A percentile compares a stretch with the other conserved stretches of the same genome.
phyloP scores from a whole-genome alignment of 768 basidiomycete genomes.

The Coprinellus aureogranulatus region DNA sequence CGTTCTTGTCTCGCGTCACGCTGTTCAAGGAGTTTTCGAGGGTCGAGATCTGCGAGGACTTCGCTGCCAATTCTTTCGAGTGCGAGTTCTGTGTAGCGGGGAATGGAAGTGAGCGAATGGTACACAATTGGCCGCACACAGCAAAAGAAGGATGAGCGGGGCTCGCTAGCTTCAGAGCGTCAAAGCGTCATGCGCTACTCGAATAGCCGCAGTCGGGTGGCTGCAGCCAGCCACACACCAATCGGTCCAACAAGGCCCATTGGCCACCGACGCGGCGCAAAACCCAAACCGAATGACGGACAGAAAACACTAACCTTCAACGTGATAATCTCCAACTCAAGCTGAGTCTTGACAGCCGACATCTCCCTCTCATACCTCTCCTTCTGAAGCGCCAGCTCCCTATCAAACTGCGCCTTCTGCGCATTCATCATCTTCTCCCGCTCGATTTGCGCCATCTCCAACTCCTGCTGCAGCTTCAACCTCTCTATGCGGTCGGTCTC shows the following conservation, averaged over 20 bases:
- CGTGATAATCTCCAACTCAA: conserved; percentile 72
- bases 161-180: neutral
- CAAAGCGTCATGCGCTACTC: too few species aligned
- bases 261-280: too few species aligned
- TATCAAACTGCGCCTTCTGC: conserved; percentile 68
- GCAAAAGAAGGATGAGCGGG: neutral
- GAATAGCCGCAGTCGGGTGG: too few species aligned
- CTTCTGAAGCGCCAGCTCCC: conserved; percentile 56
- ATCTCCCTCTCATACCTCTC: conserved; percentile 78
- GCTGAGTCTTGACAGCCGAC: conserved; percentile 60
- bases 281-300: neutral
- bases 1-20: conserved; percentile 71
- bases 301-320: conserved; percentile 54
- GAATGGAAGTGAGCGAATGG: too few species aligned
- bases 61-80: conserved; percentile 61
- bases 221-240: too few species aligned
- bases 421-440: conserved; percentile 60
- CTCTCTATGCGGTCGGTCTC: conserved; percentile 57
- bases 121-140: neutral
- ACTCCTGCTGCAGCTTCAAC: conserved; percentile 56
- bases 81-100: conserved; percentile 53
- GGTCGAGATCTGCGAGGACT: conserved; percentile 59
- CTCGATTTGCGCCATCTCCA: conserved; percentile 59
- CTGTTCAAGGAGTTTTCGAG: conserved; percentile 72
- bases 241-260: too few species aligned